Conservation (phyloP, 257 asterid species). For the Capsicum rhomboideum region DNA sequence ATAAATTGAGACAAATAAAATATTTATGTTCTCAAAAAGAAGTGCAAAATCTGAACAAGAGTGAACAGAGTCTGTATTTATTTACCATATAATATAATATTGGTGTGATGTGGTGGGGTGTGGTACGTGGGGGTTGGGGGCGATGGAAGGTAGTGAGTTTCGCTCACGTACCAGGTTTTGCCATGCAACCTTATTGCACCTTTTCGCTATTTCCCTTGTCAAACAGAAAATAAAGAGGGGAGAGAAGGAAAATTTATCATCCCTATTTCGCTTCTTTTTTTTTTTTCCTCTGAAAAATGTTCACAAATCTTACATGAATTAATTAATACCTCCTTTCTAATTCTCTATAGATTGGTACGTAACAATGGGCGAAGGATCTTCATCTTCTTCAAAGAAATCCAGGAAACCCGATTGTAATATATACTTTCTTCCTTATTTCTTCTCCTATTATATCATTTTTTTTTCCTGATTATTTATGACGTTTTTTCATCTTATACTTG, state of each 20-base stretch:
- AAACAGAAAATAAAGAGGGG: background rate
- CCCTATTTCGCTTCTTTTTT: background rate
- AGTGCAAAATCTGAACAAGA: too few relatives aligned
- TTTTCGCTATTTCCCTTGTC: background rate
- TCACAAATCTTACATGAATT: background rate
- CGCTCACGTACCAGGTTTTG: background rate
- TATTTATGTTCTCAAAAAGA: too few relatives aligned
- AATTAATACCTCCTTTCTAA: background rate
- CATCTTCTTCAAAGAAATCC: conserved; percentile 19
- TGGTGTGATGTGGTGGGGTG: too few relatives aligned
- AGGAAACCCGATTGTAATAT: conserved; percentile 29
- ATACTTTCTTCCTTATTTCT: background rate
- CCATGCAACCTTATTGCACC: background rate
- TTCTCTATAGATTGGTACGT: background rate
- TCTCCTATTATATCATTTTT: background rate
- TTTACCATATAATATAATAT: too few relatives aligned
- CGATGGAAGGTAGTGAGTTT: background rate
- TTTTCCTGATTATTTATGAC: background rate
- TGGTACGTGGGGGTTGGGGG: background rate
- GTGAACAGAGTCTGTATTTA: too few relatives aligned
- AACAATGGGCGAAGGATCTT: conserved; percentile 22
- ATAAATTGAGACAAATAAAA: too few relatives aligned
- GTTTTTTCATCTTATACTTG: background rate
- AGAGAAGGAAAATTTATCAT: background rate
- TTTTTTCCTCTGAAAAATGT: background rate